Percentiles rank a stretch among this genome's conserved stretches.
Evolutionary conservation across 176 grass and related monocot species (phyloP).

Genomic region (Luzula sylvatica): DNA sequence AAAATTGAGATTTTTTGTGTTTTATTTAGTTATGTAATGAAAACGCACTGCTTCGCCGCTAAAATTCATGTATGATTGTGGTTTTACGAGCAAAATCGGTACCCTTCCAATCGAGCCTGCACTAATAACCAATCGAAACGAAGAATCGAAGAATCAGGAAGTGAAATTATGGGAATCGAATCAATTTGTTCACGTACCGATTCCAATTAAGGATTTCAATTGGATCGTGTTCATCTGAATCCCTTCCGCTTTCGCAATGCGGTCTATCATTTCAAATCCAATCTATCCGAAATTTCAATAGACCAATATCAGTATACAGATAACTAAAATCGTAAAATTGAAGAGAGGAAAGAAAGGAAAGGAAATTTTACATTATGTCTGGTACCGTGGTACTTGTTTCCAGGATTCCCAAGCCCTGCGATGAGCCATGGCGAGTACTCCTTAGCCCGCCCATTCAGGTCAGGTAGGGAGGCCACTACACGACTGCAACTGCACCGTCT

Average conservation of each 20-base stretch:
- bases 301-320: neutral
- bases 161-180: neutral
- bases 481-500: neutral
- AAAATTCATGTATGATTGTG: slow-evolving; percentile 94
- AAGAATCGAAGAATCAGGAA: slow-evolving; percentile 9
- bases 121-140: slow-evolving; percentile 27
- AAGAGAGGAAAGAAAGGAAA: neutral
- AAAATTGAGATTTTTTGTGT: too few relatives aligned
- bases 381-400: slow-evolving; percentile 80
- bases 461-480: slow-evolving; percentile 40
- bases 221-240: slow-evolving; percentile 77
- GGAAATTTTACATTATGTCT: slow-evolving; percentile 61
- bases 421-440: slow-evolving; percentile 97
- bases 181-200: slow-evolving; percentile 36
- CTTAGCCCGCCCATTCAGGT: slow-evolving; percentile 25
- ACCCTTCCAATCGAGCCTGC: slow-evolving; percentile 86
- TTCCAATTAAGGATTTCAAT: slow-evolving; percentile 72
- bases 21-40: neutral
- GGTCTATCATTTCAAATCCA: slow-evolving; percentile 89
- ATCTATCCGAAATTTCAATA: slow-evolving; percentile 28
- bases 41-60: slow-evolving; percentile 68
- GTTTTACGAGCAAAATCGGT: slow-evolving; percentile 76
- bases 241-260: slow-evolving; percentile 50
- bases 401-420: slow-evolving; percentile 87
- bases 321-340: neutral